Evolutionary conservation across 1,284 basidiomycete species (phyloP), one percentile per base, ranked within the genome.

Genomic region (Phaffia rhodozyma): DNA sequence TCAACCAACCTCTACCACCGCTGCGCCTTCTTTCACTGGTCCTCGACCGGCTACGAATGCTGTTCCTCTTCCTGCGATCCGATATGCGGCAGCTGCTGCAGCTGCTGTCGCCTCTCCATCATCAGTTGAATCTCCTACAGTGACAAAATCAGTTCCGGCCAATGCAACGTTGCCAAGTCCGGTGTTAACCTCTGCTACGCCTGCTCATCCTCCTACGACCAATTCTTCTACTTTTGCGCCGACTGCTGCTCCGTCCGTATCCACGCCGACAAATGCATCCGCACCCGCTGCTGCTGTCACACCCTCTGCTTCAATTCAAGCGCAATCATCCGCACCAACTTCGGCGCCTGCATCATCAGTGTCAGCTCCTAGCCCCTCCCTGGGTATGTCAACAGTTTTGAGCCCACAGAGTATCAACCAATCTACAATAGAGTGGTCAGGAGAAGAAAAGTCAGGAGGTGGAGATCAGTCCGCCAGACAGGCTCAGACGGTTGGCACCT

Each of bases 61-160:
- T 64, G 56, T 62, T 11, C 47, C 67, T 29, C 63, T 67, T 34
- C 69, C 78, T 30, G 80, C 82, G 1, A 90, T 94, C 72, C 82
- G 88, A 58, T 97, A 97, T 72, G 89, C 93, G 43, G 84, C 90
- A 9, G 91, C 91, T 0, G 92, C 91, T 1, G 91, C 91, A 0
- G 91, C 90, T 0, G 89, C 88, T 3, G 86, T 87, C 20, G 74
- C 72, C 7, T 67, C 70, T 49, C 54, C 59, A 27, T 54, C 68
- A 21, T 56, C 69, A 16, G 60, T 65, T 27, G 61, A 59, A 21
- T 67, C 66, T 30, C 72, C 66, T 48, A 64, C 67, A 43, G 66
- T 68, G 52, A 62, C 66, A 66, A 65, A 82, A 84, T 69, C 84
- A 81, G 65, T 70, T 7, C 81, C 79, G 7, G 85, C 47, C 25